Evolutionary conservation across 2,329 filamentous ascomycete genomes (phyloP).

Genomic region (Colletotrichum limetticola): DNA sequence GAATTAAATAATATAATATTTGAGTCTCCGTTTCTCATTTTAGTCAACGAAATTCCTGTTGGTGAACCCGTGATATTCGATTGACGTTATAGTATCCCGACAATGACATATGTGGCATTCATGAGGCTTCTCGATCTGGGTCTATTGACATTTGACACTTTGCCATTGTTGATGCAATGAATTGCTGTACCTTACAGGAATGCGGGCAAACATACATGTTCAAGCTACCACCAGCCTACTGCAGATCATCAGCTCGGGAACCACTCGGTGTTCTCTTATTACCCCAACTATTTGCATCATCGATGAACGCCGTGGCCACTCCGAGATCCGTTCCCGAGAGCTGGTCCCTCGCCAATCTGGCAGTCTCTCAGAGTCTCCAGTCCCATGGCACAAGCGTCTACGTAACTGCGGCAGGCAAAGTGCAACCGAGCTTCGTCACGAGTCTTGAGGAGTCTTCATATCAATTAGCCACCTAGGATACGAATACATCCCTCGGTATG

Average conservation of each 20-base stretch:
- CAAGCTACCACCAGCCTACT: neutral
- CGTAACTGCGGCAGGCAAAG: too few species aligned
- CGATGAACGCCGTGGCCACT: slow-evolving; percentile 15
- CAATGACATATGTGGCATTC: neutral
- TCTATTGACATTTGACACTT: neutral
- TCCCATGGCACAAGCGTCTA: too few species aligned
- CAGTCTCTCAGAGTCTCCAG: too few species aligned
- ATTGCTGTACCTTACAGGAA: slow-evolving; percentile 13
- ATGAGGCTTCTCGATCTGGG: neutral
- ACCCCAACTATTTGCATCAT: neutral
- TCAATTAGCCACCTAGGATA: too few species aligned
- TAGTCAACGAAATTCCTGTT: neutral
- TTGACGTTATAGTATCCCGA: neutral
- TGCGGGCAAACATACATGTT: neutral
- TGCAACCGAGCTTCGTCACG: too few species aligned
- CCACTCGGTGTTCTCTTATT: too few species aligned
- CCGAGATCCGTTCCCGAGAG: slow-evolving; percentile 3
- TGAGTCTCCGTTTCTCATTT: neutral
- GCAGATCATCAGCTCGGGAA: slow-evolving; percentile 22
- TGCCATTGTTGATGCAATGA: neutral
- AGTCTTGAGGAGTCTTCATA: too few species aligned
- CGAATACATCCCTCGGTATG: too few species aligned
- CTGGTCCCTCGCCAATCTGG: slow-evolving; percentile 4
- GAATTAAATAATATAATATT: too few species aligned
- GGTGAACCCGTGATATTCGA: neutral